Evolutionary conservation across 2,329 filamentous ascomycete species (phyloP), one percentile per base, ranked within the genome.

Genomic region (Neonectria neomacrospora): DNA sequence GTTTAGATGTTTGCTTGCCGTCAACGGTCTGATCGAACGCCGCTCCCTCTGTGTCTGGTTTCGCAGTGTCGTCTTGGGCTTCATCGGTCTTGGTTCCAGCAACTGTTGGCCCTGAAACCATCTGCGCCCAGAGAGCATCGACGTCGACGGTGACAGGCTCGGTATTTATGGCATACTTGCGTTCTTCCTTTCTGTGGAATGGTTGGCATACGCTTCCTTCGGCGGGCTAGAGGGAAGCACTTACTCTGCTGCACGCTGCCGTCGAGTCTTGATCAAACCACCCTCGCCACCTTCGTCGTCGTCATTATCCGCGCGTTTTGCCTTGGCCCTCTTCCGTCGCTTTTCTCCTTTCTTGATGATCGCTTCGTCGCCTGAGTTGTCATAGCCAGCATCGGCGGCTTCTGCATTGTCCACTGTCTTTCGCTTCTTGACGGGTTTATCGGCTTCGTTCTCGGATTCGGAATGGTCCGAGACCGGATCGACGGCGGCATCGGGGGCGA

Each of bases 331-430:
- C 72, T 81, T 86, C 37, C 77, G 79, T 56, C 80, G 80, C 73
- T 85, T 89, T 71, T 85, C 86, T 18, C 85, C 88, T 67, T 84
- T 88, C 48, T 85, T 80, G 69, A 93, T 90, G 58, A 91, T 85
- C 1, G 85, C 85, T 72, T 93, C 90, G 71, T 93, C 90, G n/a
- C 90, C 90, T 1, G 90, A 92, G 67, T 90, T 90, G 63, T 88
- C 85, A 64, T 88, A 87, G 1, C 82, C 87, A 0, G 80, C 80
- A 66, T 85, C 83, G 5, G 81, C 79, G 2, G 68, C 67, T 16
- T 68, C 73, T 41, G 69, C 51, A 12, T 76, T 58, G 12, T 48
- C 60, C 26, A 48, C 61, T 48, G 61, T 44, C n/a, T 63, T 68
- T 56, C 68, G 71, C 56, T 75, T 76, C 62, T 69, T 67, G 18